phyloP scores from a whole-genome alignment of 495 filamentous ascomycete genomes.

The Aspergillus asperescens region DNA sequence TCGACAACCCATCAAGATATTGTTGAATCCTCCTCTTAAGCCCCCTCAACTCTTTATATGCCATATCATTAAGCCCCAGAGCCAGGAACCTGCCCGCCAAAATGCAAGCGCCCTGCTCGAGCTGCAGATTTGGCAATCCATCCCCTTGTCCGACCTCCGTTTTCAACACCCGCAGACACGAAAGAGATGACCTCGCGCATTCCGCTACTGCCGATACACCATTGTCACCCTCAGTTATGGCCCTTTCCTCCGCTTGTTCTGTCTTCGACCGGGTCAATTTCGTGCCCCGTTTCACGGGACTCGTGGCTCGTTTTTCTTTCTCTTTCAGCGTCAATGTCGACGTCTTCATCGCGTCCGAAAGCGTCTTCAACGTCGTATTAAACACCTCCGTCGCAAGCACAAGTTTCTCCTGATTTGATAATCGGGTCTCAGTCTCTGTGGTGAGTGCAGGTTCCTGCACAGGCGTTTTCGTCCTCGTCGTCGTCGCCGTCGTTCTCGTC shows the following conservation, averaged over 20 bases:
- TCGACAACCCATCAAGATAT: constrained; percentile 22
- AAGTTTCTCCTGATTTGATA: constrained; percentile 57
- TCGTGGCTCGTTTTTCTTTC: constrained; percentile 39
- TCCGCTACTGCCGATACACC: constrained; percentile 51
- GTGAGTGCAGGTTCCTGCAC: constrained; percentile 24
- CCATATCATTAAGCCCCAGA: constrained; percentile 67
- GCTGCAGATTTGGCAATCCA: constrained; percentile 59
- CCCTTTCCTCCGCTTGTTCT: constrained; percentile 2
- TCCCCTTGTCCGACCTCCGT: constrained; percentile 41
- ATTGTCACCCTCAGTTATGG: constrained; percentile 23
- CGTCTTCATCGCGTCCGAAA: constrained; percentile 66
- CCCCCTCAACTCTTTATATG: constrained; percentile 67
- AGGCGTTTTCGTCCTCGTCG: constrained; percentile 23
- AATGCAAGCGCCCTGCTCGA: constrained; percentile 78
- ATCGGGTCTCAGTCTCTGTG: constrained; percentile 32
- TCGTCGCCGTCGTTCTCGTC: constrained; percentile 30
- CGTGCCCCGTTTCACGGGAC: constrained; percentile 47
- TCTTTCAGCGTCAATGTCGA: constrained; percentile 12
- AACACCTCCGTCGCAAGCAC: constrained; percentile 76
- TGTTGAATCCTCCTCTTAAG: constrained; percentile 59
- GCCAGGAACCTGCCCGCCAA: constrained; percentile 67
- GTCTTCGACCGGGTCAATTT: constrained; percentile 25
- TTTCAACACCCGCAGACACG: constrained; percentile 59
- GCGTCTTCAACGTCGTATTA: constrained; percentile 66
- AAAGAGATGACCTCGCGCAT: constrained; percentile 71